Evolutionary conservation across 805 yeast genomes (phyloP).

Genomic region (Wickerhamiella australiensis): DNA sequence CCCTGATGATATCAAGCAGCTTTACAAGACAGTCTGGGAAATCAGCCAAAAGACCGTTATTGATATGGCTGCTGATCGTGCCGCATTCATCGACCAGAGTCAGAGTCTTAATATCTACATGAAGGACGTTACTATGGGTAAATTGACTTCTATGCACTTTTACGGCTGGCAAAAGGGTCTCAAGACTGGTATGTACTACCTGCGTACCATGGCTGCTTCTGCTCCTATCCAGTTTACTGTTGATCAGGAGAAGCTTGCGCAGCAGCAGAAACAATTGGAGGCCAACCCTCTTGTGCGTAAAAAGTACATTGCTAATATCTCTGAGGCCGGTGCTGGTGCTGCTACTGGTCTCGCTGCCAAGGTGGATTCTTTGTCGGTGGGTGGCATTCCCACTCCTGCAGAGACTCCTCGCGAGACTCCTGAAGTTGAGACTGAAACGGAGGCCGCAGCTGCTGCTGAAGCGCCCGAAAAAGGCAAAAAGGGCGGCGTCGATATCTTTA

Average conservation of each 20-base stretch:
- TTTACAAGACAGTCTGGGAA: constrained; percentile 97
- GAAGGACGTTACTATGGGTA: constrained; percentile 87
- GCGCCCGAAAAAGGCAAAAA: constrained; percentile 19
- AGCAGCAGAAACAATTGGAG: constrained; percentile 14
- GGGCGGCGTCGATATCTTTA: constrained; percentile 67
- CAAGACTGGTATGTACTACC: constrained; percentile 97
- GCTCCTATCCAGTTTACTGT: constrained; percentile 90
- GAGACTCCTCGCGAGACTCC: constrained; percentile 10
- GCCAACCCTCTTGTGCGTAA: constrained; percentile 20
- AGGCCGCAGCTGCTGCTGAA: neutral
- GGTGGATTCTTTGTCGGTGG: constrained; percentile 13
- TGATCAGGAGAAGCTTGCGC: constrained; percentile 36
- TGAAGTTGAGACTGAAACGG: constrained; percentile 8
- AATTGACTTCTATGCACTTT: constrained; percentile 94
- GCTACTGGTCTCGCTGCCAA: constrained; percentile 11
- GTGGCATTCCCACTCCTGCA: constrained; percentile 5
- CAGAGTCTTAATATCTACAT: constrained; percentile 86
- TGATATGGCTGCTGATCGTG: constrained; percentile 75
- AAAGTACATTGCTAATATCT: constrained; percentile 19
- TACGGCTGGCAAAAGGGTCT: constrained; percentile 98
- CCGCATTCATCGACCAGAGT: constrained; percentile 70
- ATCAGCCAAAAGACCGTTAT: constrained; percentile 73
- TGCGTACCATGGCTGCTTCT: constrained; percentile 94
- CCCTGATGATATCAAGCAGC: constrained; percentile 58
- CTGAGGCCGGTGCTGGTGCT: neutral